Percentiles rank a stretch among this genome's conserved stretches.
phyloP scores from a whole-genome alignment of 768 basidiomycete genomes.

The Xerocomus spinulosus region DNA sequence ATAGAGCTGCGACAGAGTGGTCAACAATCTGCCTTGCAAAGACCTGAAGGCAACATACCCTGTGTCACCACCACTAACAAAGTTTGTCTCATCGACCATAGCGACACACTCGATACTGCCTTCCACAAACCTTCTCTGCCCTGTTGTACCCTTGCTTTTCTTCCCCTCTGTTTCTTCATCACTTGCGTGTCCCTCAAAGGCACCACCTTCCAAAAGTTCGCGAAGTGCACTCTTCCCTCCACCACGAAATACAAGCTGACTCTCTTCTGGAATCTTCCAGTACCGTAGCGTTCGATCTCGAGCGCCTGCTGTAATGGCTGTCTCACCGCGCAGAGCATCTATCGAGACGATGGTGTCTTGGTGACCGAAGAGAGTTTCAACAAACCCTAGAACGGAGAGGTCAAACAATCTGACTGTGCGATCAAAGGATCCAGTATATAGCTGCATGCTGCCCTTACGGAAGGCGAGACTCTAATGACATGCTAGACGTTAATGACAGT shows the following conservation, averaged over 20 bases:
- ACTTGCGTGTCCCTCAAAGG: slow-evolving; percentile 53
- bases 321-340: slow-evolving; percentile 78
- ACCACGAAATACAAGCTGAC: slow-evolving; percentile 92
- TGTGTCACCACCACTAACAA: slow-evolving; percentile 92
- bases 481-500: background rate
- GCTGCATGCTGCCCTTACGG: slow-evolving; percentile 62
- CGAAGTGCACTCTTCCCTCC: slow-evolving; percentile 81
- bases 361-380: slow-evolving; percentile 96
- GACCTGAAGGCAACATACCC: slow-evolving; percentile 52
- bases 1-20: slow-evolving; percentile 51
- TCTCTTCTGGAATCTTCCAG: slow-evolving; percentile 97
- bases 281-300: slow-evolving; percentile 89
- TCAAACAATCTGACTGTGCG: slow-evolving; percentile 90
- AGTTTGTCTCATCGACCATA: slow-evolving; percentile 93
- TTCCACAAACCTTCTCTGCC: slow-evolving; percentile 59
- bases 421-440: slow-evolving; percentile 79
- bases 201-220: slow-evolving; percentile 76
- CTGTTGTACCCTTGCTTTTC: slow-evolving; percentile 28
- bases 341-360: slow-evolving; percentile 81
- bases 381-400: slow-evolving; percentile 77
- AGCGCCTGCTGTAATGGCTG: slow-evolving; percentile 82
- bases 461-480: slow-evolving; percentile 60
- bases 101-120: slow-evolving; percentile 89
- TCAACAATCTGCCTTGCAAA: background rate
- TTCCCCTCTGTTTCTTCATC: slow-evolving; percentile 38